Percentiles rank a stretch among this genome's conserved stretches.
phyloP scores from a whole-genome alignment of 2,329 filamentous ascomycete species.

The Eutypa lata region DNA sequence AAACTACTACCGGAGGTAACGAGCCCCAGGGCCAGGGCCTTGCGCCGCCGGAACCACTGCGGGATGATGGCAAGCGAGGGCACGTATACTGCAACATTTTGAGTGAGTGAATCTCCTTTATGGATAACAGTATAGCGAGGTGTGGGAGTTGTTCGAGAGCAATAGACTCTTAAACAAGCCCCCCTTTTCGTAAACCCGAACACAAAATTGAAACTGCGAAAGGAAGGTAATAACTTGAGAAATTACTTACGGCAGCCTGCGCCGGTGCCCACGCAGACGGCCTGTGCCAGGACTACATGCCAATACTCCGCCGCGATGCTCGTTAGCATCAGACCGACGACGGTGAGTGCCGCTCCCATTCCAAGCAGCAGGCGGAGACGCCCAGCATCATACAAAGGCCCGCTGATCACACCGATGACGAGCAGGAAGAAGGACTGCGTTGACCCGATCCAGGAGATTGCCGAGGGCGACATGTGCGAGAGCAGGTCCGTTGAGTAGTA shows the following conservation, averaged over 20 bases:
- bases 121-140: no score
- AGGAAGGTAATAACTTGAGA: no score
- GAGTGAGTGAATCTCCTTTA: no score
- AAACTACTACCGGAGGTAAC: constrained; percentile 38
- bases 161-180: no score
- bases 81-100: no score
- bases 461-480: constrained; percentile 12
- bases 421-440: constrained; percentile 27
- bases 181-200: no score
- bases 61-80: constrained; percentile 37
- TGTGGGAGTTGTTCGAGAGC: no score
- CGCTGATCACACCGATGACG: constrained; percentile 23
- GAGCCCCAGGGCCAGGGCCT: constrained; percentile 40
- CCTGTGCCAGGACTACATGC: constrained; percentile 36
- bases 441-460: constrained; percentile 26
- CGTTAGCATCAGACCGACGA: constrained; percentile 27
- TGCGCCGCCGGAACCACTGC: constrained; percentile 36
- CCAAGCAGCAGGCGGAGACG: constrained; percentile 18
- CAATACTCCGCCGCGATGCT: constrained; percentile 26
- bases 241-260: constrained; percentile 35
- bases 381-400: constrained; percentile 27
- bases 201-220: no score
- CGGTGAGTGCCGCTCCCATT: constrained; percentile 21
- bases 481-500: constrained; percentile 31
- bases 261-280: constrained; percentile 40